Evolutionary conservation across 371 early-diverging fungal species (phyloP).

Genomic region (Mortierella sp.): DNA sequence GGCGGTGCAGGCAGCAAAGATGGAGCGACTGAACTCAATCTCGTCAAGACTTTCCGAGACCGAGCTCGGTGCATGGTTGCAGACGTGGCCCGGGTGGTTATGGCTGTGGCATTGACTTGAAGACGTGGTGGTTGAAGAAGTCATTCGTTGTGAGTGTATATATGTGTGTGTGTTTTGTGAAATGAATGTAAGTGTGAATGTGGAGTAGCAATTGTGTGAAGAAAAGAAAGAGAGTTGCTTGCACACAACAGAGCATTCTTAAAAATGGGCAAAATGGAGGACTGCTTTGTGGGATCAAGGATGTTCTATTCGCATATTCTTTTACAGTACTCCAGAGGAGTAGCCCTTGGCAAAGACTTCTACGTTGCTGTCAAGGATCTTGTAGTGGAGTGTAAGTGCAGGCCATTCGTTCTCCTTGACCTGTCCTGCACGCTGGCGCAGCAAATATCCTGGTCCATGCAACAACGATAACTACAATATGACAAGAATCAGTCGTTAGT

Average conservation of each 20-base stretch:
- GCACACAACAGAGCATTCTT: background rate
- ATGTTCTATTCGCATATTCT: background rate
- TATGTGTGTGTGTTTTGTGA: background rate
- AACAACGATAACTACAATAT: slow-evolving; percentile 62
- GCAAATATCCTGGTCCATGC: slow-evolving; percentile 63
- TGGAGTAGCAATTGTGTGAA: background rate
- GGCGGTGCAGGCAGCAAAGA: slow-evolving; percentile 51
- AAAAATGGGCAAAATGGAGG: background rate
- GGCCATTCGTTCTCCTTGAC: slow-evolving; percentile 58
- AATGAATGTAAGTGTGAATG: background rate
- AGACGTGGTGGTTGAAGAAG: background rate
- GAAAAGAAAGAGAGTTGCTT: background rate
- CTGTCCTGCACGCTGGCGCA: slow-evolving; percentile 44
- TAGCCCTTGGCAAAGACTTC: slow-evolving; percentile 81
- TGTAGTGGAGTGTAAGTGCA: slow-evolving; percentile 70
- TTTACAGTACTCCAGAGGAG: slow-evolving; percentile 58
- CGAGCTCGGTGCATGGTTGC: slow-evolving; percentile 35
- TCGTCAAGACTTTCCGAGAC: slow-evolving; percentile 49
- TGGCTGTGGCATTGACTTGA: slow-evolving; percentile 26
- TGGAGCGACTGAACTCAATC: slow-evolving; percentile 53
- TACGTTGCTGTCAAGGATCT: slow-evolving; percentile 76
- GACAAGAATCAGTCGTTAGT: background rate
- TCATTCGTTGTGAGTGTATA: background rate
- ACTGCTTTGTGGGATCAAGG: background rate
- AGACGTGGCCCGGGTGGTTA: slow-evolving; percentile 39